Evolutionary conservation across 129 eudicot species (phyloP).

Genomic region (Apium graveolens): DNA sequence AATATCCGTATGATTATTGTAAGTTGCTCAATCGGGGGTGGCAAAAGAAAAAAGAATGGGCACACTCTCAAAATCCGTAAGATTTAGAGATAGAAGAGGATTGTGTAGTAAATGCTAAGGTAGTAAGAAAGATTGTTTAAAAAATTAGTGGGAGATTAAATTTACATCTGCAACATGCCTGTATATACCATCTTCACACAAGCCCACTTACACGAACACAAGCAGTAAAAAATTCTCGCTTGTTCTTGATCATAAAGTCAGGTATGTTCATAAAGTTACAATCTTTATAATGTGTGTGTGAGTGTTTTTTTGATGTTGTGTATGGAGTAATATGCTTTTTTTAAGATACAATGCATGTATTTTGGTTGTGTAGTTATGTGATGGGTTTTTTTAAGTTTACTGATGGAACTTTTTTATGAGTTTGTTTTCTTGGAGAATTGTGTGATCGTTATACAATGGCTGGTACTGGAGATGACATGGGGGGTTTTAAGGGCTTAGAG

Average conservation of each 20-base stretch:
- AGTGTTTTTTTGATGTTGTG: neutral
- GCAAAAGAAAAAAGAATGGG: neutral
- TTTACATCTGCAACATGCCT: neutral
- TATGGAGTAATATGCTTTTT: neutral
- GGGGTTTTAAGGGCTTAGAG: constrained; percentile 28
- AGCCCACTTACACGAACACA: neutral
- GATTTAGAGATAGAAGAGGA: neutral
- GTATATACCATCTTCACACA: neutral
- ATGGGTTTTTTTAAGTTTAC: neutral
- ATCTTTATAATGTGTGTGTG: too few species aligned
- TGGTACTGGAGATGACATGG: constrained; percentile 21
- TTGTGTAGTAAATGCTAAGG: neutral
- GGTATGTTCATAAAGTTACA: neutral
- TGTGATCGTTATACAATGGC: constrained; percentile 30
- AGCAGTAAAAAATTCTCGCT: neutral
- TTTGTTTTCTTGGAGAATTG: constrained; percentile 19
- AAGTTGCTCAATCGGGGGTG: neutral
- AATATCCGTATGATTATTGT: neutral
- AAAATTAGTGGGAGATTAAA: neutral
- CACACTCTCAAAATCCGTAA: neutral
- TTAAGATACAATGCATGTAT: neutral
- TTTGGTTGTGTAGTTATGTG: constrained; percentile 5
- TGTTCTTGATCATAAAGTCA: neutral
- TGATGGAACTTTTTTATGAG: neutral
- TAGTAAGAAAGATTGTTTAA: neutral